phyloP scores from a whole-genome alignment of 768 basidiomycete genomes.

The Lactifluus pinguis region DNA sequence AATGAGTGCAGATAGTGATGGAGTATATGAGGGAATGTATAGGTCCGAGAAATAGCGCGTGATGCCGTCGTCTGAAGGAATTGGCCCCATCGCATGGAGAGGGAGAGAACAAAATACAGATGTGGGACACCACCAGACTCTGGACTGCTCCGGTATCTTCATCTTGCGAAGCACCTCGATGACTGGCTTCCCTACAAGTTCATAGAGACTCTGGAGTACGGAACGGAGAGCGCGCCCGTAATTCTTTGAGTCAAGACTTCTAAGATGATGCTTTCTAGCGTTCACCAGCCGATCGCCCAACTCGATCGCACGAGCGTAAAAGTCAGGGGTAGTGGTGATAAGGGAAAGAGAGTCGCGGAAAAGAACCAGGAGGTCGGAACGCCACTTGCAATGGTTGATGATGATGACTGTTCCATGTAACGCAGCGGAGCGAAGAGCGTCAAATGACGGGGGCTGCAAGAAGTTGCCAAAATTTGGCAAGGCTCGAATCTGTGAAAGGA shows the following conservation, averaged over 20 bases:
- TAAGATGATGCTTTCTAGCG: neutral
- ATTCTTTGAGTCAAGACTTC: neutral
- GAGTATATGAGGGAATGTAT: no score
- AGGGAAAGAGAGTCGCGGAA: neutral
- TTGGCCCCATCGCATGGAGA: no score
- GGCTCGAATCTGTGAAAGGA: neutral
- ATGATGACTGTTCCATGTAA: slow-evolving; percentile 1
- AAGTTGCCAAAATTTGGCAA: neutral
- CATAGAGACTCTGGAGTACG: neutral
- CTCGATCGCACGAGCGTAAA: neutral
- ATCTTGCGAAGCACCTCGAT: neutral
- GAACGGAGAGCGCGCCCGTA: neutral
- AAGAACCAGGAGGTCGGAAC: slow-evolving; percentile 2
- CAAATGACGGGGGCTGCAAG: neutral
- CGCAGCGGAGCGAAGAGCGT: neutral
- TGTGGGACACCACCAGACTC: neutral
- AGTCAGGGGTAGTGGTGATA: neutral
- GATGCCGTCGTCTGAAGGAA: no score
- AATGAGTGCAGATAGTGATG: no score
- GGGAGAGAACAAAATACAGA: neutral
- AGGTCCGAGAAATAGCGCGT: no score
- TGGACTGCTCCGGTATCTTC: neutral
- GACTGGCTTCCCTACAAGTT: neutral
- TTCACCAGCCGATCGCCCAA: neutral
- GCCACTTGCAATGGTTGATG: neutral